phyloP scores from a whole-genome alignment of 129 eudicot genomes.

The Tagetes patula region DNA sequence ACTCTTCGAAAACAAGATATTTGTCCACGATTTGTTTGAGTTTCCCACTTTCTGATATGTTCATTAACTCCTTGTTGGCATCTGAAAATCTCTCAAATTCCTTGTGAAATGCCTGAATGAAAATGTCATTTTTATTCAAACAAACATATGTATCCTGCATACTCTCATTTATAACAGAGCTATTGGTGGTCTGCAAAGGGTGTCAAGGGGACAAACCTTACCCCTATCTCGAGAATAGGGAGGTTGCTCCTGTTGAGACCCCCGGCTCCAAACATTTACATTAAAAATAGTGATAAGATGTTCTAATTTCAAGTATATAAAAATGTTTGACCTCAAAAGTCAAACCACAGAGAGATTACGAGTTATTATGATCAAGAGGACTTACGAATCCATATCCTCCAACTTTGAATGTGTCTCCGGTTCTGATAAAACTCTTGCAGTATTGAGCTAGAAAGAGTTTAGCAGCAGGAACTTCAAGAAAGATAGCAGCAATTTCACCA shows the following conservation, averaged over 20 bases:
- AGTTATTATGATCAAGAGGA: not conserved
- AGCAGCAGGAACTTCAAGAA: slow-evolving; percentile 45
- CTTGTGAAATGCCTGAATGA: slow-evolving; percentile 45
- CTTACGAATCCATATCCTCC: slow-evolving; percentile 67
- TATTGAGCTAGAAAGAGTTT: slow-evolving; percentile 57
- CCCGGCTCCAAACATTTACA: not conserved
- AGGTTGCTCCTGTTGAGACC: not conserved
- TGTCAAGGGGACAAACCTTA: too few relatives aligned
- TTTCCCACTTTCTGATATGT: slow-evolving; percentile 35
- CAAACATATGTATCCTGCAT: too few relatives aligned
- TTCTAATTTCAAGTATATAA: too few relatives aligned
- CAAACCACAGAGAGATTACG: not conserved
- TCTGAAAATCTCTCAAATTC: slow-evolving; percentile 30
- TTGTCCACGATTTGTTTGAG: slow-evolving; percentile 33
- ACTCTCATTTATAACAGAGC: too few relatives aligned
- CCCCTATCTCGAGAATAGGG: too few relatives aligned
- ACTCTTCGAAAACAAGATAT: slow-evolving; percentile 28
- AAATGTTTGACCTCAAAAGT: not conserved
- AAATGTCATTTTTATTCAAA: not conserved
- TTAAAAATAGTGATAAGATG: too few relatives aligned
- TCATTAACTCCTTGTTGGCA: slow-evolving; percentile 41
- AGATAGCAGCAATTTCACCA: slow-evolving; percentile 43
- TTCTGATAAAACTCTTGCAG: slow-evolving; percentile 41
- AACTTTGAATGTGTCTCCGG: slow-evolving; percentile 46
- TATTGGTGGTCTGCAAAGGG: too few relatives aligned